A percentile compares a stretch with the other conserved stretches of the same genome.
These are phyloP conservation scores for Afroboletus lepidellus DNA, from an alignment of 1,284 basidiomycete genomes.

Conservation along the genomic window DNA sequence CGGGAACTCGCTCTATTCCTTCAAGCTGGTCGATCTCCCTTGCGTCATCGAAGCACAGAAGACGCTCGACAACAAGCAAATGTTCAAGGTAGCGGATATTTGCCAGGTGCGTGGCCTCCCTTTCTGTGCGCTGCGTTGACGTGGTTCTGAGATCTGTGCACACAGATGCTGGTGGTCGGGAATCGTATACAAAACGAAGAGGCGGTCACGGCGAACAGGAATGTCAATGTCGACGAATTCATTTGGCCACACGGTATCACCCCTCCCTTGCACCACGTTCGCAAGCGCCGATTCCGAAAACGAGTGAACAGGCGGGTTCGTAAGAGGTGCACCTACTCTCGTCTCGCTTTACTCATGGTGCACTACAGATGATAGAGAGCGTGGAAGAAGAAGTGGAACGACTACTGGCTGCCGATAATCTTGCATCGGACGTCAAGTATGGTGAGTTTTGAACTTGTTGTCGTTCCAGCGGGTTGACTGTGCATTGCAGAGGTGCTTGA, in stretches of 20 bases:
- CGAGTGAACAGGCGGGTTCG: slow-evolving; percentile 78
- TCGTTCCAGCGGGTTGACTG: slow-evolving; percentile 2
- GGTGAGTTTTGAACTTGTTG: slow-evolving; percentile 42
- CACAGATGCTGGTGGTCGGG: slow-evolving; percentile 85
- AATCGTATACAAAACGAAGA: slow-evolving; percentile 75
- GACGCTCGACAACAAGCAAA: slow-evolving; percentile 92
- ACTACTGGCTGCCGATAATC: slow-evolving; percentile 82
- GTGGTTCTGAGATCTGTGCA: slow-evolving; percentile 12
- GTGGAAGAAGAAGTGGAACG: slow-evolving; percentile 97
- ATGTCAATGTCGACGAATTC: slow-evolving; percentile 92
- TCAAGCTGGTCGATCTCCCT: slow-evolving; percentile 96
- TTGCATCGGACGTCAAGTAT: slow-evolving; percentile 78
- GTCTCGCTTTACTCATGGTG: slow-evolving; percentile 3
- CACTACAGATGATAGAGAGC: slow-evolving; percentile 83
- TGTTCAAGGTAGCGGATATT: slow-evolving; percentile 99
- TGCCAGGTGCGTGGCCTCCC: slow-evolving; percentile 68
- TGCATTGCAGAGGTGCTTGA: slow-evolving; percentile 64
- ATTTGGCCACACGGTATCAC: slow-evolving; percentile 98
- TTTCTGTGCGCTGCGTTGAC: background rate
- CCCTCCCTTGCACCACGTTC: slow-evolving; percentile 87
- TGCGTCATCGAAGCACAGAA: slow-evolving; percentile 96
- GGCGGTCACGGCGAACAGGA: slow-evolving; percentile 51
- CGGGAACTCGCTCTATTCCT: slow-evolving; percentile 76
- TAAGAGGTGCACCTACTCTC: slow-evolving; percentile 4
- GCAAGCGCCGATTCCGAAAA: slow-evolving; percentile 93